Conservation (phyloP, 2,329 filamentous ascomycete genomes). For the Paecilomyces dactylethromorphus region DNA sequence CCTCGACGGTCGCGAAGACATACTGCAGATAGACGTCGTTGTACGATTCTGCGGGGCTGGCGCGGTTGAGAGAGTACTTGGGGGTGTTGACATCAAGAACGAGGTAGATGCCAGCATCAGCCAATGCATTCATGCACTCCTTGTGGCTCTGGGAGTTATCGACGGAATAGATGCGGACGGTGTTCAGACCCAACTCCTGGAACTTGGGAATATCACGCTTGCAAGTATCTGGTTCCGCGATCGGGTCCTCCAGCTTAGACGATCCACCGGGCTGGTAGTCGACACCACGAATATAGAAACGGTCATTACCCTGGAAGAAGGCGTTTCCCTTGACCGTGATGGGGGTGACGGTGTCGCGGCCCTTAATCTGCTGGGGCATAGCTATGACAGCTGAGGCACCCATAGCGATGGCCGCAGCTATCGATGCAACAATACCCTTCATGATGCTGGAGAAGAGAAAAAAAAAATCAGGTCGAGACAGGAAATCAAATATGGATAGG, state of each 20-base stretch:
- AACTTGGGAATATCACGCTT: constrained; percentile 75
- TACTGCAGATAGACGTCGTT: constrained; percentile 79
- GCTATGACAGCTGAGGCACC: constrained; percentile 42
- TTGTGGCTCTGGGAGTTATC: constrained; percentile 81
- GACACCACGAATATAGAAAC: constrained; percentile 48
- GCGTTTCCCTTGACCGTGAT: constrained; percentile 60
- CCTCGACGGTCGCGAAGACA: constrained; percentile 82
- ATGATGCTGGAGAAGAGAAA: constrained; percentile 32
- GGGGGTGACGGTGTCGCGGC: constrained; percentile 45
- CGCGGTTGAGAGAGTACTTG: constrained; percentile 79
- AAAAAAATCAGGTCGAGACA: neutral
- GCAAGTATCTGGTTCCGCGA: constrained; percentile 65
- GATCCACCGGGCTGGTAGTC: constrained; percentile 64
- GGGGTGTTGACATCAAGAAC: constrained; percentile 91
- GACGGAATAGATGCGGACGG: constrained; percentile 84
- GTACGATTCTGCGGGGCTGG: constrained; percentile 67
- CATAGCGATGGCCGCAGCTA: constrained; percentile 42
- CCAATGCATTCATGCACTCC: constrained; percentile 74
- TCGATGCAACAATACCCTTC: constrained; percentile 45
- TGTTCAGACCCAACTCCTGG: constrained; percentile 82
- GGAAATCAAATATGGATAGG: neutral
- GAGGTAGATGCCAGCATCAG: constrained; percentile 83
- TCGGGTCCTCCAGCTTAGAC: constrained; percentile 62
- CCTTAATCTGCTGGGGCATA: constrained; percentile 28
- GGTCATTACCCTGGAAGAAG: constrained; percentile 56